Evolutionary conservation across 2,329 filamentous ascomycete species (phyloP).

Genomic region (Phialophora verrucosa): DNA sequence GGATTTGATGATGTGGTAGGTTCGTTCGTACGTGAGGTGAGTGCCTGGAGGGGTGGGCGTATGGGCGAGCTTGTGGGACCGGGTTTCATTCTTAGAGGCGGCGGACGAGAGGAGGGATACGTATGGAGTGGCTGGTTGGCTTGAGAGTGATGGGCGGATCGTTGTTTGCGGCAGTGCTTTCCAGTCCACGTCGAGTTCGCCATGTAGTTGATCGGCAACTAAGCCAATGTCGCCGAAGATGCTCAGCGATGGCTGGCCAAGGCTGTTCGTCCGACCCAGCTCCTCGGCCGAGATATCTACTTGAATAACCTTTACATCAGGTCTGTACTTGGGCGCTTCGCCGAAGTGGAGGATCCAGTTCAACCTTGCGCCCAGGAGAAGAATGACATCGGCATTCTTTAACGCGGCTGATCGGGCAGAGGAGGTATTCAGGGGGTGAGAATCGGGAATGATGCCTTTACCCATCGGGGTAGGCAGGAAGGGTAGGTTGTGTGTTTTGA

Average conservation of each 20-base stretch:
- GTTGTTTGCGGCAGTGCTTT: conserved; percentile 46
- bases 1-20: conserved; percentile 60
- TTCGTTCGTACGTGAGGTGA: conserved; percentile 58
- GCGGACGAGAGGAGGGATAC: conserved; percentile 39
- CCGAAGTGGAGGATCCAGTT: conserved; percentile 67
- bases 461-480: conserved; percentile 66
- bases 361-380: conserved; percentile 60
- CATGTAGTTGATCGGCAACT: conserved; percentile 55
- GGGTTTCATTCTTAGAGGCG: conserved; percentile 53
- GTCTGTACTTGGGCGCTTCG: conserved; percentile 60
- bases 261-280: conserved; percentile 58
- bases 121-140: conserved; percentile 41
- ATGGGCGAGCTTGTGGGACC: conserved; percentile 47
- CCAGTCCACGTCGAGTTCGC: conserved; percentile 51
- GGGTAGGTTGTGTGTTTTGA: conserved; percentile 57
- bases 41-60: conserved; percentile 42
- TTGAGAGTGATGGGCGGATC: conserved; percentile 32
- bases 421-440: conserved; percentile 58
- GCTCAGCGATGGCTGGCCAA: conserved; percentile 51
- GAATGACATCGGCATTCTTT: conserved; percentile 60
- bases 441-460: conserved; percentile 63
- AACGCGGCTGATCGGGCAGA: conserved; percentile 61
- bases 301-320: conserved; percentile 59
- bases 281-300: conserved; percentile 62
- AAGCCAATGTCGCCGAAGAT: conserved; percentile 60